Percentiles rank a stretch among this genome's conserved stretches.
These are phyloP conservation scores for Malbranchea zuffiana DNA, from an alignment of 2,329 filamentous ascomycete genomes.

Conservation along the genomic window DNA sequence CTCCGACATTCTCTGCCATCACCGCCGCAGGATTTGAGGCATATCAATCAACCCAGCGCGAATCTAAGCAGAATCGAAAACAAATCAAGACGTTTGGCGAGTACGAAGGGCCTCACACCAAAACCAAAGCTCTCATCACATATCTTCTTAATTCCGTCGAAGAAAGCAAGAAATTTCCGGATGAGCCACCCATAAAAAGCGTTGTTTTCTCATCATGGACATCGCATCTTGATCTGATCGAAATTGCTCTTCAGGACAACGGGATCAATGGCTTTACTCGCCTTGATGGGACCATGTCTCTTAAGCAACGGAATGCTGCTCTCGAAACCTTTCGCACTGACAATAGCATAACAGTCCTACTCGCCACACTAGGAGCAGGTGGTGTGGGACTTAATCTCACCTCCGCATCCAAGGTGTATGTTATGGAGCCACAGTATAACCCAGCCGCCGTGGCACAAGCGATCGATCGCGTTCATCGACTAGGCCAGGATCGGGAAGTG, in stretches of 20 bases:
- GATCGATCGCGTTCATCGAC: conserved; percentile 79
- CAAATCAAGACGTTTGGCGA: conserved; percentile 50
- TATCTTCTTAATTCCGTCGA: conserved; percentile 56
- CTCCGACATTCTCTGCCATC: conserved; percentile 56
- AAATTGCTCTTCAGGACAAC: conserved; percentile 58
- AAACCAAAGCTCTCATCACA: conserved; percentile 72
- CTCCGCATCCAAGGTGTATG: conserved; percentile 72
- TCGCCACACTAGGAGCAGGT: conserved; percentile 86
- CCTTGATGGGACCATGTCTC: conserved; percentile 83
- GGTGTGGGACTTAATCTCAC: conserved; percentile 88
- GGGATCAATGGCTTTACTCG: conserved; percentile 53
- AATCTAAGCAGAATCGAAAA: conserved; percentile 36
- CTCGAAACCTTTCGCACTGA: conserved; percentile 71
- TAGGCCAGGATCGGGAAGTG: conserved; percentile 83
- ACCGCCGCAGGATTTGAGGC: conserved; percentile 46
- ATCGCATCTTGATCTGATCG: conserved; percentile 81
- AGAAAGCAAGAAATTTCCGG: conserved; percentile 39
- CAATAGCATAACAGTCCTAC: conserved; percentile 60
- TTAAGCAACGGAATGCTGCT: conserved; percentile 59
- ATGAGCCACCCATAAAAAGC: conserved; percentile 72
- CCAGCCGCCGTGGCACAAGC: conserved; percentile 91
- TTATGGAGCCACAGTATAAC: conserved; percentile 98
- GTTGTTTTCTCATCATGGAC: conserved; percentile 98
- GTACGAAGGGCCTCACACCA: conserved; percentile 82
- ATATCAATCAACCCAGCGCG: conserved; percentile 46